A percentile compares a stretch with the other conserved stretches of the same genome.
Conservation (phyloP, 2,329 filamentous ascomycete genomes). For the Alternaria consortialis region DNA sequence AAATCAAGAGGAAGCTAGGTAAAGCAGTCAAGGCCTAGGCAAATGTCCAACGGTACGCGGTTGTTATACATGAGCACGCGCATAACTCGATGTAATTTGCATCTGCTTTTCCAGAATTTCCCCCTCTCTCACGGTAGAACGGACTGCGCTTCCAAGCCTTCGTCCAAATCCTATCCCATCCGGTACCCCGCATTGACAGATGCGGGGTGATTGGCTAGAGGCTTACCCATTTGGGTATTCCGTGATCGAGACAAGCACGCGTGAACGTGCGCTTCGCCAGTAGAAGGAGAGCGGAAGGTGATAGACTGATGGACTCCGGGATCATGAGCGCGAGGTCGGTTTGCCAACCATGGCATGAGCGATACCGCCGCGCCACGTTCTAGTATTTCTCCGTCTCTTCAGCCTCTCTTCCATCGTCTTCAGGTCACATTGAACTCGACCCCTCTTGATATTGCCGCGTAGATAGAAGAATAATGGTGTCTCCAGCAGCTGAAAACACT, state of each 20-base stretch:
- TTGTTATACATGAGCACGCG: background rate
- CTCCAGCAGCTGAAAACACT: slow-evolving; percentile 29
- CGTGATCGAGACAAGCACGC: slow-evolving; percentile 13
- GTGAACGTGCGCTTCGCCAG: slow-evolving; percentile 19
- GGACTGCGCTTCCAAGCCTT: background rate
- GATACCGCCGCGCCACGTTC: background rate
- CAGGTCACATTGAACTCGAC: background rate
- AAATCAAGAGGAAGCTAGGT: background rate
- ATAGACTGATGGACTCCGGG: background rate
- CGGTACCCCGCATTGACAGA: slow-evolving; percentile 33
- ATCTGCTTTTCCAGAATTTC: background rate
- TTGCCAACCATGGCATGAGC: background rate
- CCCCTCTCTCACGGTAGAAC: background rate
- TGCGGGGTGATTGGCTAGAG: slow-evolving; percentile 35
- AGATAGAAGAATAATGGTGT: background rate
- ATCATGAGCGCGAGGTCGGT: slow-evolving; percentile 4
- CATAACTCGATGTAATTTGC: background rate
- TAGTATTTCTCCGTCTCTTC: slow-evolving; percentile 3
- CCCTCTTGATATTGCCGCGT: background rate
- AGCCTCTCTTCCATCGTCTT: slow-evolving; percentile 16
- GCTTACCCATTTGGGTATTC: slow-evolving; percentile 34
- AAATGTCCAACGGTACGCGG: background rate
- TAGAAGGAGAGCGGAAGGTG: slow-evolving; percentile 7
- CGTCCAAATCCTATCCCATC: background rate
- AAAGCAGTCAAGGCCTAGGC: background rate